Evolutionary conservation across 768 basidiomycete species (phyloP).

Genomic region (Suillus weaverae): DNA sequence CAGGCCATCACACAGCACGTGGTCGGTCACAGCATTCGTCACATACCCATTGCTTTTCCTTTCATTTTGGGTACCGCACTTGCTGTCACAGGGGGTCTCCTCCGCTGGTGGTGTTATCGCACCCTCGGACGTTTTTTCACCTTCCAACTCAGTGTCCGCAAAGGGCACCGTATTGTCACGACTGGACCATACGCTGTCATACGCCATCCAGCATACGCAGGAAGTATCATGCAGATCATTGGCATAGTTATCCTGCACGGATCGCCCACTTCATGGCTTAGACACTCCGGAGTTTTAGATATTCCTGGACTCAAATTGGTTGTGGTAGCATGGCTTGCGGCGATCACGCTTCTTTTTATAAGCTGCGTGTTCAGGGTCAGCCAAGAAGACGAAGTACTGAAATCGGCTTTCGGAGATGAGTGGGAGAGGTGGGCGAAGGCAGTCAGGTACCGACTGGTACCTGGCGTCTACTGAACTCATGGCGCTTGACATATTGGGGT

Average conservation of each 20-base stretch:
- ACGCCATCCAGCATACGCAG: conserved; percentile 46
- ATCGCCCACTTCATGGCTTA: conserved; percentile 11
- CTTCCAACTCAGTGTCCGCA: conserved; percentile 43
- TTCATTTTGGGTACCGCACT: conserved; percentile 25
- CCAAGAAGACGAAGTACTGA: not conserved
- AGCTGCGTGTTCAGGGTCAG: not conserved
- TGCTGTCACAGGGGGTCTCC: conserved; percentile 21
- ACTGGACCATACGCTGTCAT: conserved; percentile 45
- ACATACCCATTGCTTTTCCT: not conserved
- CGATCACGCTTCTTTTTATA: not conserved
- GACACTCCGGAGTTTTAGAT: not conserved
- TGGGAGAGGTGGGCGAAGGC: conserved; percentile 21
- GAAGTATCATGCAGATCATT: conserved; percentile 15
- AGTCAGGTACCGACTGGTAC: conserved; percentile 34
- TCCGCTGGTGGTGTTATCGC: conserved; percentile 30
- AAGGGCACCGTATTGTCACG: conserved; percentile 41
- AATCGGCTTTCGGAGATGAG: not conserved
- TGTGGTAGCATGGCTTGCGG: not conserved
- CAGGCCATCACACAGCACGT: not conserved
- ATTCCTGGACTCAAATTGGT: not conserved
- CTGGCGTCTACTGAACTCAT: conserved; percentile 26
- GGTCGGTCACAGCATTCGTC: not conserved
- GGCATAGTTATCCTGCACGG: conserved; percentile 9
- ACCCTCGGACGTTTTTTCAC: conserved; percentile 43
- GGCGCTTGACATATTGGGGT: too few relatives aligned